These are phyloP conservation scores for Ceratocystiopsis sp. DNA, from an alignment of 2,329 filamentous ascomycete genomes.

Conservation along the genomic window DNA sequence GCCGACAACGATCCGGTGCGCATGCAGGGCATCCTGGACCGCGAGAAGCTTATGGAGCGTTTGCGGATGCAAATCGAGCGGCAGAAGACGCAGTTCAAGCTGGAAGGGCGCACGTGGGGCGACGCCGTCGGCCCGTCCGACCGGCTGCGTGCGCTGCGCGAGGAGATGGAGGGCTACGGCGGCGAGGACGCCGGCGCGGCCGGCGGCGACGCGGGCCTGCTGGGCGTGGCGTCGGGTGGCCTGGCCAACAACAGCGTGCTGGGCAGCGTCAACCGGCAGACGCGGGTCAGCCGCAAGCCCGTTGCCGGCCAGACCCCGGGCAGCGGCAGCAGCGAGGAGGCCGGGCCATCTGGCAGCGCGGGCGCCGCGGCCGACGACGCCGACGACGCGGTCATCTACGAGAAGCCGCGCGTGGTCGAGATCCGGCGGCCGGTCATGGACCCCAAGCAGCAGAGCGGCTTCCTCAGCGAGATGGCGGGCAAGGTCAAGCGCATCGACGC, in stretches of 20 bases:
- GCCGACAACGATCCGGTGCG: conserved; percentile 51
- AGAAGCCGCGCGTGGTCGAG: conserved; percentile 65
- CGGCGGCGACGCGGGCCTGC: conserved; percentile 36
- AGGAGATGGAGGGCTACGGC: conserved; percentile 64
- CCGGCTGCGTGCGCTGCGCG: conserved; percentile 74
- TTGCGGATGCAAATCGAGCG: conserved; percentile 90
- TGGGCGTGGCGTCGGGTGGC: background rate
- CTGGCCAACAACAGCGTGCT: conserved; percentile 47
- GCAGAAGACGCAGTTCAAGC: conserved; percentile 93
- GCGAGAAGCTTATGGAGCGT: conserved; percentile 80
- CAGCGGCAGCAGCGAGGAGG: conserved; percentile 1
- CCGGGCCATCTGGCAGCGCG: background rate
- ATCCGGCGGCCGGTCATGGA: conserved; percentile 53
- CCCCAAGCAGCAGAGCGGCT: conserved; percentile 49
- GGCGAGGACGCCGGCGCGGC: conserved; percentile 27
- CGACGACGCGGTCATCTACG: conserved; percentile 41
- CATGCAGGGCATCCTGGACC: conserved; percentile 85
- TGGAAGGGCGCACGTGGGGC: conserved; percentile 84
- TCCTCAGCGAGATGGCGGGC: conserved; percentile 51
- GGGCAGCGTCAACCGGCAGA: conserved; percentile 49
- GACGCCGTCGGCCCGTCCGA: conserved; percentile 75
- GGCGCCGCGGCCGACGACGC: conserved; percentile 10
- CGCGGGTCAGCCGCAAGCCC: conserved; percentile 38
- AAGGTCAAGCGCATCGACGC: conserved; percentile 59
- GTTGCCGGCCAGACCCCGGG: conserved; percentile 15